phyloP scores from a whole-genome alignment of 148 eudicot species.

The Amaranthus cruentus region DNA sequence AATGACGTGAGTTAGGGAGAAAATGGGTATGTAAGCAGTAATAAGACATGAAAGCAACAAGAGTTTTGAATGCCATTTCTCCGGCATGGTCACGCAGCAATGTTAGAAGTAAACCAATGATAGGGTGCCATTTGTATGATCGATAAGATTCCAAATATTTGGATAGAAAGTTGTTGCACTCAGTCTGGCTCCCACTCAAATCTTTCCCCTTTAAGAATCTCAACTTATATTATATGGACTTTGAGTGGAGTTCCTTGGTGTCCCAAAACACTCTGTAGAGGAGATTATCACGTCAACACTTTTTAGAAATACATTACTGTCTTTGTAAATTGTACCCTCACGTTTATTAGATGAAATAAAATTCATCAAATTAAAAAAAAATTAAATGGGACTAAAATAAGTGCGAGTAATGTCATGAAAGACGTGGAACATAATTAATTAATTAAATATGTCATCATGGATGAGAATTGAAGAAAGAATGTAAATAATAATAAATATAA shows the following conservation, averaged over 20 bases:
- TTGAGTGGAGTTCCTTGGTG: constrained; percentile 26
- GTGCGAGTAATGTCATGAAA: too few species aligned
- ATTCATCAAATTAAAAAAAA: too few species aligned
- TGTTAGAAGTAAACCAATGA: constrained; percentile 3
- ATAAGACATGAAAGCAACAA: constrained; percentile 10
- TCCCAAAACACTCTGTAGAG: constrained; percentile 9
- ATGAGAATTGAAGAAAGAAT: too few species aligned
- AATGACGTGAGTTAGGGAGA: background rate
- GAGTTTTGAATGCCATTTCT: constrained; percentile 9
- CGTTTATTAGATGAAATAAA: too few species aligned
- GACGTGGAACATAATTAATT: too few species aligned
- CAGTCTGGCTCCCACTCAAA: constrained; percentile 19
- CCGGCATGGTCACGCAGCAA: constrained; percentile 9
- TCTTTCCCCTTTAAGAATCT: constrained; percentile 7
- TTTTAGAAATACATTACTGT: background rate
- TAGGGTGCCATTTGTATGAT: constrained; percentile 5
- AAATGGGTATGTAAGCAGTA: background rate
- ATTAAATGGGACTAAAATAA: too few species aligned
- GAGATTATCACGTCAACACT: background rate
- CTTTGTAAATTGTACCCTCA: too few species aligned
- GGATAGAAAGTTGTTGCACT: background rate
- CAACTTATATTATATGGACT: background rate
- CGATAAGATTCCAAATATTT: background rate
- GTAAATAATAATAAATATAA: too few species aligned
- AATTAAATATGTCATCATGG: too few species aligned